Evolutionary conservation across 78 protist species (phyloP).

Genomic region (Chrysochromulina tobinii): DNA sequence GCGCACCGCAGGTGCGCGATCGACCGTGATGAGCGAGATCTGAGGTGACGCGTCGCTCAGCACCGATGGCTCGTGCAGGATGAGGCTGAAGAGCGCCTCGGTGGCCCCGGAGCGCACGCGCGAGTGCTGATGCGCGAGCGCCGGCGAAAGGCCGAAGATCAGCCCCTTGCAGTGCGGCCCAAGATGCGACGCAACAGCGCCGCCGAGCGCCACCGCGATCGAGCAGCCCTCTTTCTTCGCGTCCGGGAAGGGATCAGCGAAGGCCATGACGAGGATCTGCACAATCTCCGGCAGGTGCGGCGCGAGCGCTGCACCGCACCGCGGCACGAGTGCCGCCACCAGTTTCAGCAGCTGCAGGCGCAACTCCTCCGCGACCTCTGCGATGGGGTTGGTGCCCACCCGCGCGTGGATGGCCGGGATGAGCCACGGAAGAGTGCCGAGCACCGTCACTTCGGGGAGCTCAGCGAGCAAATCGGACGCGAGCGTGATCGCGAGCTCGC

Average conservation of each 20-base stretch:
- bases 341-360: not conserved
- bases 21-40: not conserved
- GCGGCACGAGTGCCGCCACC: no score
- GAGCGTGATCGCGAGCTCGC: not conserved
- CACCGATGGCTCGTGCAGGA: not conserved
- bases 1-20: slow-evolving; percentile 2
- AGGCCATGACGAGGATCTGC: not conserved
- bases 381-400: not conserved
- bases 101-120: not conserved
- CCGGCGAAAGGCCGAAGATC: not conserved
- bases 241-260: slow-evolving; percentile 10
- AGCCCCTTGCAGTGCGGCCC: not conserved
- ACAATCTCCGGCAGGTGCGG: not conserved
- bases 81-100: not conserved
- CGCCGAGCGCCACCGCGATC: not conserved
- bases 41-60: not conserved
- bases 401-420: not conserved
- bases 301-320: not conserved
- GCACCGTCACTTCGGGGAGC: not conserved
- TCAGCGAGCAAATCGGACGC: not conserved
- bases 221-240: not conserved
- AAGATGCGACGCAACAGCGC: not conserved
- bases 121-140: not conserved
- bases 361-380: not conserved
- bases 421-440: not conserved